A percentile compares a stretch with the other conserved stretches of the same genome.
Evolutionary conservation across 176 grass and related monocot species (phyloP).

Genomic region (Rhynchospora breviuscula): DNA sequence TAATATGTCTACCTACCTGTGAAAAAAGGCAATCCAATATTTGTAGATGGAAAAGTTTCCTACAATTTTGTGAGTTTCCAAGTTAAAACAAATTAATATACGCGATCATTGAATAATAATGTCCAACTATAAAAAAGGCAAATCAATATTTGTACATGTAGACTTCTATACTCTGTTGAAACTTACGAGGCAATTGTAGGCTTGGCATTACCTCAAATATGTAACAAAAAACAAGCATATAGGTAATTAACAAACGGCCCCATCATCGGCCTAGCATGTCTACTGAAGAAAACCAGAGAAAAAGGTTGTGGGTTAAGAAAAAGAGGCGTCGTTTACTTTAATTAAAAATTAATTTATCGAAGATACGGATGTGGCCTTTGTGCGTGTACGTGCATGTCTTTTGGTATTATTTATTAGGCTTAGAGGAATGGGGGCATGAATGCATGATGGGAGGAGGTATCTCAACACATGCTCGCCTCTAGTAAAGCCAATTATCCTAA

Average conservation of each 20-base stretch:
- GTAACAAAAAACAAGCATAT: neutral
- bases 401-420: slow-evolving; percentile 27
- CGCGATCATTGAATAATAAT: neutral
- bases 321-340: slow-evolving; percentile 27
- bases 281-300: neutral
- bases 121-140: neutral
- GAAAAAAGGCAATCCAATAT: neutral
- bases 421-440: slow-evolving; percentile 9
- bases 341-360: slow-evolving; percentile 26
- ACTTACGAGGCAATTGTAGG: slow-evolving; percentile 17
- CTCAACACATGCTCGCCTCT: slow-evolving; percentile 24
- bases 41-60: neutral
- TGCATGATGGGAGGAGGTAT: slow-evolving; percentile 23
- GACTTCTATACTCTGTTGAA: neutral
- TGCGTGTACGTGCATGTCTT: slow-evolving; percentile 14
- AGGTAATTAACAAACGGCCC: slow-evolving; percentile 10
- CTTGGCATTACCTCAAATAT: slow-evolving; percentile 16
- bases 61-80: no score
- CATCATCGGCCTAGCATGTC: neutral
- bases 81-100: no score
- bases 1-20: no score
- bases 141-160: neutral
- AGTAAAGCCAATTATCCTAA: slow-evolving; percentile 1
- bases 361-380: slow-evolving; percentile 20
- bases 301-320: slow-evolving; percentile 20